Evolutionary conservation across 2,329 filamentous ascomycete genomes (phyloP).

Genomic region (Herpomyces periplanetae): DNA sequence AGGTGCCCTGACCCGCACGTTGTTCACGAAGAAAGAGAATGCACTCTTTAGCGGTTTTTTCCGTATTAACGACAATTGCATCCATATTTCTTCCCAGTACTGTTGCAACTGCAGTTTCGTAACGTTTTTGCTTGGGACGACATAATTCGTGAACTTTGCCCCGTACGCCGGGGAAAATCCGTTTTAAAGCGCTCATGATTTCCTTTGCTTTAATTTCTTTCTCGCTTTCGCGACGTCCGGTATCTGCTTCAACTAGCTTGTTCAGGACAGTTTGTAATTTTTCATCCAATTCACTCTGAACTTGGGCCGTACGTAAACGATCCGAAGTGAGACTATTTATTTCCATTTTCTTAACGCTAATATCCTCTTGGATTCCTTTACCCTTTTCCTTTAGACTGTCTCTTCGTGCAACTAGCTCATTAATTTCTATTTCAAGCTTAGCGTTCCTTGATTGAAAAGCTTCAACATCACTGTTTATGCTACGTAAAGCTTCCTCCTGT

Average conservation of each 20-base stretch:
- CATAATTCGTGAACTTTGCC: conserved; percentile 68
- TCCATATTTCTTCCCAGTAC: conserved; percentile 78
- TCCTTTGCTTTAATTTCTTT: conserved; percentile 42
- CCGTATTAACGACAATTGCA: conserved; percentile 67
- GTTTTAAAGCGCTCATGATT: conserved; percentile 46
- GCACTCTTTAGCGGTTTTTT: conserved; percentile 72
- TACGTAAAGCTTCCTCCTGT: conserved; percentile 62
- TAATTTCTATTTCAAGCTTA: conserved; percentile 29
- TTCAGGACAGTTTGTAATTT: conserved; percentile 43
- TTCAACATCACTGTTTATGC: conserved; percentile 54
- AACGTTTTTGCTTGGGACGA: conserved; percentile 89
- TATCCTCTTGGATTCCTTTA: conserved; percentile 30
- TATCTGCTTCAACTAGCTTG: conserved; percentile 49
- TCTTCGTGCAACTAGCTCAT: conserved; percentile 25
- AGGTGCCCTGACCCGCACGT: conserved; percentile 49
- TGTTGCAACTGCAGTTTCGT: conserved; percentile 59
- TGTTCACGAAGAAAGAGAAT: conserved; percentile 80
- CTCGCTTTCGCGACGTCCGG: conserved; percentile 46
- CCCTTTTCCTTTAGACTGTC: conserved; percentile 18
- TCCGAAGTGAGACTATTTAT: conserved; percentile 55
- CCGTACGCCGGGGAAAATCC: conserved; percentile 62
- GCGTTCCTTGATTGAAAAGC: conserved; percentile 29
- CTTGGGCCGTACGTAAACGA: conserved; percentile 36
- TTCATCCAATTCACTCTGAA: conserved; percentile 58
- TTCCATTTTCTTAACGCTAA: conserved; percentile 57